Evolutionary conservation across 2,329 filamentous ascomycete genomes (phyloP), one percentile per base, ranked within the genome.

Genomic region (Aspergillus sp.): DNA sequence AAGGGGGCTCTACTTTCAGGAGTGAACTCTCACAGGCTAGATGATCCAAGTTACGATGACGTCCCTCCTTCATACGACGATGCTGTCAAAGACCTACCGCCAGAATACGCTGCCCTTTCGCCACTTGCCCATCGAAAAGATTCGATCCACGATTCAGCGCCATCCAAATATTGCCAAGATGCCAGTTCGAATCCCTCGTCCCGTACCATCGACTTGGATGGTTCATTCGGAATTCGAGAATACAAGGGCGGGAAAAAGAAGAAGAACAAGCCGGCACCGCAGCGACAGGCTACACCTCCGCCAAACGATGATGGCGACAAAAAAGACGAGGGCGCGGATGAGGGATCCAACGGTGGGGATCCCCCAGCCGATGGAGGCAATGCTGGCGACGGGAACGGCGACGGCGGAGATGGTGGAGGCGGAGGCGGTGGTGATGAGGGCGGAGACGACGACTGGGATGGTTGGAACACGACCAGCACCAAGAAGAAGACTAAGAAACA

Each of bases 401-500:
- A 66, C 10, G 68, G 67, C 60, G 73, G 67, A 11, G 71, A 65
- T 18, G 74, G 67, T 45, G 68, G 67, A 11, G 71, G 64, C n/a
- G 74, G 67, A 42, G 68, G 67, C 20, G 72, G 64, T 52, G 76
- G 75, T 57, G 74, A 75, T 32, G 73, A 66, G 11, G 69, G 67
- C 14, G 75, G 67, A 22, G 69, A 68, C 26, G 77, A 76, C 31
- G 75, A 75, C 32, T 78, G 79, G 58, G 72, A 73, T 47, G 74
- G 71, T 16, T 80, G 77, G 78, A 72, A 72, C 62, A 65, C 66
- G 22, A 66, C 64, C 18, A 62, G 68, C 31, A 77, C 74, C 63
- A 74, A 71, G 49, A 77, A 75, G 64, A 74, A 71, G 51, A 71
- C 67, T 42, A 74, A 72, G 57, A 73, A 73, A 63, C 70, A 73